A percentile compares a stretch with the other conserved stretches of the same genome.
phyloP scores from a whole-genome alignment of 768 basidiomycete genomes.

The Scleroderma bovista region DNA sequence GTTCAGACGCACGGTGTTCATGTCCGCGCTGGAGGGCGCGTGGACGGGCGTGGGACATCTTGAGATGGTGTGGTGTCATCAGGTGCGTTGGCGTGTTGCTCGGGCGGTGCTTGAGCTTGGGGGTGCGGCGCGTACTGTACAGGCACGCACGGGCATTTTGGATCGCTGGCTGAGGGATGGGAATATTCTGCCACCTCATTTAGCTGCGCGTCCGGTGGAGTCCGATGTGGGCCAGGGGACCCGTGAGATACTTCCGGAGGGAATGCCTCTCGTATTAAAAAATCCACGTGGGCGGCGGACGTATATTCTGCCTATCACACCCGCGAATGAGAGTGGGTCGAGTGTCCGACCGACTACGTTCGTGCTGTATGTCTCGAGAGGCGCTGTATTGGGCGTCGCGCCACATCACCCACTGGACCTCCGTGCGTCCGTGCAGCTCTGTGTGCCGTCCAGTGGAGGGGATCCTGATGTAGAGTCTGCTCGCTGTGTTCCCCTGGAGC shows the following conservation, averaged over 20 bases:
- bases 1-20: constrained; percentile 68
- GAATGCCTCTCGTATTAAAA: constrained; percentile 36
- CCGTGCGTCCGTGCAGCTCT: constrained; percentile 43
- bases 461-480: constrained; percentile 12
- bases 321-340: neutral
- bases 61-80: constrained; percentile 99
- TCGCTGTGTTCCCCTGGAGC: constrained; percentile 38
- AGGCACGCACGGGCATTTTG: constrained; percentile 32
- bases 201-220: constrained; percentile 9
- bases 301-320: constrained; percentile 44
- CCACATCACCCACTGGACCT: constrained; percentile 46
- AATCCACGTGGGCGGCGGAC: constrained; percentile 38
- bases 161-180: constrained; percentile 70
- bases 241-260: constrained; percentile 35
- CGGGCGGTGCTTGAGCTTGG: constrained; percentile 70
- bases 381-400: constrained; percentile 44
- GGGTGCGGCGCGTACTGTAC: constrained; percentile 16
- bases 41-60: constrained; percentile 96
- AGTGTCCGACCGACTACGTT: constrained; percentile 28
- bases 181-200: constrained; percentile 35
- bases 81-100: constrained; percentile 87
- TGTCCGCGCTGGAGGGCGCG: constrained; percentile 81
- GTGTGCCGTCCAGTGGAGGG: constrained; percentile 18
- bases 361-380: constrained; percentile 57
- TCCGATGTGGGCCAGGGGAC: constrained; percentile 8